These are phyloP conservation scores for Venturia nashicola DNA, from an alignment of 2,329 filamentous ascomycete species.

Conservation along the genomic window DNA sequence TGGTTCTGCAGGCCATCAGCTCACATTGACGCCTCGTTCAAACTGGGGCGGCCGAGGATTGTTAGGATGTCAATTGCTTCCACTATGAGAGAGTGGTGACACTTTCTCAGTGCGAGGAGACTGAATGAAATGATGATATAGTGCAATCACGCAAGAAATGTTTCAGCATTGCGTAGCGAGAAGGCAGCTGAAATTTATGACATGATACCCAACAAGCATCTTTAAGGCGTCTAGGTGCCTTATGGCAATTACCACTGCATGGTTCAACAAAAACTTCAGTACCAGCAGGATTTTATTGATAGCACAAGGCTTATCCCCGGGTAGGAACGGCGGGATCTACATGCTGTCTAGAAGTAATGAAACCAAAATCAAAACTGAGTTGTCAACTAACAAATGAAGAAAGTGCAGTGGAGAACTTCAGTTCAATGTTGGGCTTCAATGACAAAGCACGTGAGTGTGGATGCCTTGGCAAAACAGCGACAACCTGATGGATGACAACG, in stretches of 20 bases:
- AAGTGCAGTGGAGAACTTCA: neutral
- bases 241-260: neutral
- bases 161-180: neutral
- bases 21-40: conserved; percentile 62
- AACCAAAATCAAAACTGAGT: neutral
- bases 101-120: neutral
- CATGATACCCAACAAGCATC: conserved; percentile 15
- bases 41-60: conserved; percentile 87
- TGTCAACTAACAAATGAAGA: neutral
- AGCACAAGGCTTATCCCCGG: too few species aligned
- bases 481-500: conserved; percentile 15
- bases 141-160: too few species aligned
- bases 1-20: conserved; percentile 40
- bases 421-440: neutral
- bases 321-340: too few species aligned
- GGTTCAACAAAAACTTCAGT: neutral
- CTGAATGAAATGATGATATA: neutral
- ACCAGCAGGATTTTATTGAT: too few species aligned
- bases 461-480: neutral
- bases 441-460: neutral
- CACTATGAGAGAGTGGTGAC: conserved; percentile 37
- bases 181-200: conserved; percentile 10
- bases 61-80: conserved; percentile 81
- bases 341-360: neutral
- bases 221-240: neutral